These are phyloP conservation scores for Saturnispora ahearnii DNA, from an alignment of 805 yeast species.

Conservation along the genomic window DNA sequence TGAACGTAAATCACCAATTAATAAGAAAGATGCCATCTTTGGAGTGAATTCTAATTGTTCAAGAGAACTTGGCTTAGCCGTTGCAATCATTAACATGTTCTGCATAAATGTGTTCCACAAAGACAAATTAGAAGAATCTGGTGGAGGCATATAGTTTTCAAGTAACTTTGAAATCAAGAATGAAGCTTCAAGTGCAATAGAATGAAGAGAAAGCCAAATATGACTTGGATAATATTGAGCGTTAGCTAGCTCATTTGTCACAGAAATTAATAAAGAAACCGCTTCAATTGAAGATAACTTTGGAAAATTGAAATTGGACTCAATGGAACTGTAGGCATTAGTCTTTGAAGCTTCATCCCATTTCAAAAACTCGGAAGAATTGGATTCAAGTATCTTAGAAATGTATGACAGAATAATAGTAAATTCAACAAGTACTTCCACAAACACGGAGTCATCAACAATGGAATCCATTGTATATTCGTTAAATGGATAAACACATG, in stretches of 20 bases:
- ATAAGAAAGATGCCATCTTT: slow-evolving; percentile 54
- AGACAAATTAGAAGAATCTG: slow-evolving; percentile 29
- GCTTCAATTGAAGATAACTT: slow-evolving; percentile 1
- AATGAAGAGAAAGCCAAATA: slow-evolving; percentile 65
- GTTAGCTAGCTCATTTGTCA: slow-evolving; percentile 31
- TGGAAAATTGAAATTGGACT: slow-evolving; percentile 7
- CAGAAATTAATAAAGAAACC: slow-evolving; percentile 30
- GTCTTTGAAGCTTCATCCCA: not conserved
- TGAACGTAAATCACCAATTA: slow-evolving; percentile 55
- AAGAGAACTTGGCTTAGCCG: slow-evolving; percentile 58
- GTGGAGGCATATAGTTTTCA: slow-evolving; percentile 41
- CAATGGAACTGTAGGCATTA: not conserved
- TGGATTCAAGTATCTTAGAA: slow-evolving; percentile 28
- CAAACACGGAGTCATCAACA: slow-evolving; percentile 58
- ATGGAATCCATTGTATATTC: slow-evolving; percentile 64
- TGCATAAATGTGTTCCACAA: slow-evolving; percentile 64
- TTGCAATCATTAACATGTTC: slow-evolving; percentile 47
- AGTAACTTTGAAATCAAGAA: slow-evolving; percentile 20
- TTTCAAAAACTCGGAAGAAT: slow-evolving; percentile 4
- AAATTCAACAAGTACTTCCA: slow-evolving; percentile 65
- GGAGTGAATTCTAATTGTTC: slow-evolving; percentile 69
- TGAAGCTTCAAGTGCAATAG: slow-evolving; percentile 33
- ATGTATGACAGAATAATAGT: slow-evolving; percentile 51
- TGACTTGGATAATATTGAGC: slow-evolving; percentile 53
- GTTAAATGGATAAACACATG: slow-evolving; percentile 53